phyloP scores from a whole-genome alignment of 192 early-diverging fungal genomes.

The Helicostylum pulchrum region DNA sequence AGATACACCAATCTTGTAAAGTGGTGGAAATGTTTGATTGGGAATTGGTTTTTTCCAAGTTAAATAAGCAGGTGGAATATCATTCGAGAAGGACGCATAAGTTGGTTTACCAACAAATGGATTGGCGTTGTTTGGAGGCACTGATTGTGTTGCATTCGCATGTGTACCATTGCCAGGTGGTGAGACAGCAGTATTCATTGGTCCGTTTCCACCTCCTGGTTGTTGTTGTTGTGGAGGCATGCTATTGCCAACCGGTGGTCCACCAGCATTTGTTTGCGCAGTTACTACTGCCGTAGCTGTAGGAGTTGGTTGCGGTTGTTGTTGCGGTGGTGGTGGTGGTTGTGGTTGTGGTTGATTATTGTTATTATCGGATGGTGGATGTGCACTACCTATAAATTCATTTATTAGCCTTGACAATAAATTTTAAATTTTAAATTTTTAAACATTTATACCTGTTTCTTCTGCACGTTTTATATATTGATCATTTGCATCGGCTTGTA shows the following conservation, averaged over 20 bases:
- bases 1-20: constrained; percentile 35
- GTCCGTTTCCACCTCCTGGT: neutral
- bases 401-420: neutral
- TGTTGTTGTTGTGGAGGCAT: neutral
- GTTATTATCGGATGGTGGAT: neutral
- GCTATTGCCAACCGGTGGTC: neutral
- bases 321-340: constrained; percentile 1
- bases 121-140: constrained; percentile 16
- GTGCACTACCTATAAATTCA: neutral
- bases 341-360: neutral
- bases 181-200: neutral
- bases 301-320: neutral
- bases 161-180: constrained; percentile 13
- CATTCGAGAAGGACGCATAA: constrained; percentile 19
- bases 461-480: constrained; percentile 5
- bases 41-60: constrained; percentile 38
- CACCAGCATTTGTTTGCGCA: neutral
- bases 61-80: constrained; percentile 33
- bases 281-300: constrained; percentile 1
- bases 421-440: neutral
- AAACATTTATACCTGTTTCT: constrained; percentile 1
- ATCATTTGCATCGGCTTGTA: too few species aligned
- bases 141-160: constrained; percentile 22
- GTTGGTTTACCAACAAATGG: constrained; percentile 32
- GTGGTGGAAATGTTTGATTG: constrained; percentile 29